Percentiles rank a stretch among this genome's conserved stretches.
Conservation (phyloP, 139 green algal species). For the Gonium pectorale region DNA sequence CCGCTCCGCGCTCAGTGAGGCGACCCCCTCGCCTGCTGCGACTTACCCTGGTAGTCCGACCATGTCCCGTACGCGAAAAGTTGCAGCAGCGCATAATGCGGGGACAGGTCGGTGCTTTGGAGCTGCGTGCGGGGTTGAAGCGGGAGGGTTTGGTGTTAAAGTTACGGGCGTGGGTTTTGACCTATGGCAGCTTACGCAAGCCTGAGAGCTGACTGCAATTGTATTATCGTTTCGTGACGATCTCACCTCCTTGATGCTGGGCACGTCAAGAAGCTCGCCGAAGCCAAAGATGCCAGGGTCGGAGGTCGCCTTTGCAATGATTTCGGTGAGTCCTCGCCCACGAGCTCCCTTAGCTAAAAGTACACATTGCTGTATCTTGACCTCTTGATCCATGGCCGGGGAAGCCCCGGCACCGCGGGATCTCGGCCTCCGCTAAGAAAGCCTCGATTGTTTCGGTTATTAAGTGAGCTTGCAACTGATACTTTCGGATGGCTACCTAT, state of each 20-base stretch:
- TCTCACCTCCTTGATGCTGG: constrained; percentile 78
- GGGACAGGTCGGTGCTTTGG: constrained; percentile 47
- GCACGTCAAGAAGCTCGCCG: constrained; percentile 87
- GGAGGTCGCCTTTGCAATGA: constrained; percentile 82
- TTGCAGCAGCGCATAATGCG: constrained; percentile 68
- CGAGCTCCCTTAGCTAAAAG: constrained; percentile 76
- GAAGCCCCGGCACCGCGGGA: neutral
- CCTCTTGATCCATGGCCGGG: constrained; percentile 55
- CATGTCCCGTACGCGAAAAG: constrained; percentile 91
- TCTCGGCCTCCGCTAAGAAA: too few relatives aligned
- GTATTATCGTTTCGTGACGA: too few relatives aligned
- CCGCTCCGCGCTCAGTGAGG: too few relatives aligned
- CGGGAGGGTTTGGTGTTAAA: neutral
- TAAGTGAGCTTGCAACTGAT: too few relatives aligned
- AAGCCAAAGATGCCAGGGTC: constrained; percentile 89
- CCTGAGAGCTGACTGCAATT: too few relatives aligned
- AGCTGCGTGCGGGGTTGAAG: constrained; percentile 9
- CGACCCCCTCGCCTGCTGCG: neutral
- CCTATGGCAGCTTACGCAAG: neutral
- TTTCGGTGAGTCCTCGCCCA: constrained; percentile 65
- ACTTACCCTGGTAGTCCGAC: constrained; percentile 80
- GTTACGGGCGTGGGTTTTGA: neutral
- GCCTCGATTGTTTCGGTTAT: too few relatives aligned
- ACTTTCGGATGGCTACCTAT: too few relatives aligned
- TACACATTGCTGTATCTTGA: constrained; percentile 79